A percentile compares a stretch with the other conserved stretches of the same genome.
These are phyloP conservation scores for Eimeria brunetti DNA, from an alignment of 169 alveolate genomes.

Conservation along the genomic window DNA sequence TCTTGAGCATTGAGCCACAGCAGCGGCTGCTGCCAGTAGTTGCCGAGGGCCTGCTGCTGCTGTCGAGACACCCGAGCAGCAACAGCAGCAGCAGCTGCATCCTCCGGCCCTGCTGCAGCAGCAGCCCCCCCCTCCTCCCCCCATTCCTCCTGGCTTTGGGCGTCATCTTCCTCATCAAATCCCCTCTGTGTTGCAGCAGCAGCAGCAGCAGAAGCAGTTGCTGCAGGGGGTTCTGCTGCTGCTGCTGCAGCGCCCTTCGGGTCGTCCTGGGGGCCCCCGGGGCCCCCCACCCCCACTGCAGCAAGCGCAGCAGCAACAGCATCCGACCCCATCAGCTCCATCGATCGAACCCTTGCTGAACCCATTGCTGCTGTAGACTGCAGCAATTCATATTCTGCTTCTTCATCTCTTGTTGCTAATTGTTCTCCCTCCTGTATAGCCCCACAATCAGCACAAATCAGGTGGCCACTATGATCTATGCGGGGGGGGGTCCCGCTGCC, in stretches of 20 bases:
- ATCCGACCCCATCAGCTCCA: constrained; percentile 20
- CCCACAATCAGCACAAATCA: constrained; percentile 33
- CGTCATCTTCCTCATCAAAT: constrained; percentile 10
- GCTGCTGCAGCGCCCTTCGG: background rate
- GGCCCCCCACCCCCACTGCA: constrained; percentile 50
- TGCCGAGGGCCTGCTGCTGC: constrained; percentile 62
- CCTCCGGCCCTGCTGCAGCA: constrained; percentile 2
- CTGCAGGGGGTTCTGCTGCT: background rate
- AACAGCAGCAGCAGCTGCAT: constrained; percentile 42
- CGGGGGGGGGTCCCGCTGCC: constrained; percentile 30
- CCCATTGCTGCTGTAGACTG: constrained; percentile 40
- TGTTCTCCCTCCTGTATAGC: constrained; percentile 45
- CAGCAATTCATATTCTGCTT: constrained; percentile 16
- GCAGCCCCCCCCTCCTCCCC: constrained; percentile 9
- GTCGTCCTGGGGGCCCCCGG: constrained; percentile 23
- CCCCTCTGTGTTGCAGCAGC: constrained; percentile 34
- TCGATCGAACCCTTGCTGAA: background rate
- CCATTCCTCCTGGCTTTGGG: constrained; percentile 18
- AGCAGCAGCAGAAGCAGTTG: background rate
- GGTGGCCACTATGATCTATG: constrained; percentile 29
- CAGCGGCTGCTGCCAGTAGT: constrained; percentile 68
- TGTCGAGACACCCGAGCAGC: constrained; percentile 41
- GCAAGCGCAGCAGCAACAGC: constrained; percentile 67
- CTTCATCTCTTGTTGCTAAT: constrained; percentile 24
- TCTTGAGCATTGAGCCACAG: constrained; percentile 54